Base-by-base conservation (phyloP, 768 basidiomycete genomes). In the Omphalotus guepiniiformis region DNA sequence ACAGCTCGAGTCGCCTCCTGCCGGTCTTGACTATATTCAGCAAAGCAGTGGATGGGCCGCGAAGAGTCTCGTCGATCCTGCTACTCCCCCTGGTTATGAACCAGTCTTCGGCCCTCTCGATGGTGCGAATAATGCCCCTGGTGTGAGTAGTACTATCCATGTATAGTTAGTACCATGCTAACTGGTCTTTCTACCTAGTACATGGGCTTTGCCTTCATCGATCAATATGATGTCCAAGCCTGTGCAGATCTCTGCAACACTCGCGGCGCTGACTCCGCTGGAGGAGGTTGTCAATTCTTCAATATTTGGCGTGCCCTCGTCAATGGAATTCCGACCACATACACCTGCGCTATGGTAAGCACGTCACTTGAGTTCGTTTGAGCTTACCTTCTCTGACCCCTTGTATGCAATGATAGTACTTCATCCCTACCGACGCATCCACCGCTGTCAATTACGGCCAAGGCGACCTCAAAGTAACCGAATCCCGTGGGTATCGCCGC, bases 251-350 rank as follows among this genome's bases (percentile, higher is more conserved):
- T 69, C 25, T 78, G 75, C 56, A 75, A 72, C 47, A 61, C 59
- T 11, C 69, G 74, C 23, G 68, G 63, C 6, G 61, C 69, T 3
- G 74, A 77, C 49, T 54, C 61, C 5, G 52, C 52, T 26, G 73
- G 74, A 23, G 75, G 74, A 37, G 68, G 65, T 5, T 78, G 75
- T 59, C 66, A 69, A 45, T 78, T 67, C 63, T 74, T 78, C 61
- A 78, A 78, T 53, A 76, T 77, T 61, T 78, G 74, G 74, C 69
- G 73, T 28, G 74, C 73, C 11, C 60, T 76, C 25, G 71, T 75
- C 0, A 56, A 70, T 47, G 73, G 71, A 7, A 50, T 55, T n/a
- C 73, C 75, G 0, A 75, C 71, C 2, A 74, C 72, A 0, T 76
- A 76, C 58, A 71, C 71, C 30, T 78, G 74, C 63, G 69, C 70